A percentile compares a stretch with the other conserved stretches of the same genome.
Conservation (phyloP, 768 basidiomycete genomes). For the Tricholoma saponaceum region DNA sequence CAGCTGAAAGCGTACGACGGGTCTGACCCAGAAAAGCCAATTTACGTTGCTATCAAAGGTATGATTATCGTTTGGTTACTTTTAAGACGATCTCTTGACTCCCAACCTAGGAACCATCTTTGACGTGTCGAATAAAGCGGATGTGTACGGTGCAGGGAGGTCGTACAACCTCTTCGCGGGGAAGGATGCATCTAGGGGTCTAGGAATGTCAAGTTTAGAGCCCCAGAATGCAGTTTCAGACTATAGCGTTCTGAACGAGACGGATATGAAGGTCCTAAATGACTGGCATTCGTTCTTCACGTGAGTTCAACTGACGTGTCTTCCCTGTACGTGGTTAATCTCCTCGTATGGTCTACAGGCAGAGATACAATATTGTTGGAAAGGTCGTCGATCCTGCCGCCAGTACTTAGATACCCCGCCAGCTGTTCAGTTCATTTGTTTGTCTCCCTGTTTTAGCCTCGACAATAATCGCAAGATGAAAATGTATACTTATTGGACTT, state of each 20-base stretch:
- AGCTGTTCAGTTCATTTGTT: not conserved
- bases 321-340: not conserved
- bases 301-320: slow-evolving; percentile 42
- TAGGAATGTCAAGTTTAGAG: slow-evolving; percentile 88
- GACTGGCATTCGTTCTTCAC: slow-evolving; percentile 89
- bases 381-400: slow-evolving; percentile 54
- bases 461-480: not conserved
- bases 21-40: slow-evolving; percentile 20
- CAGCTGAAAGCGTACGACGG: slow-evolving; percentile 75
- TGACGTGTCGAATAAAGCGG: slow-evolving; percentile 80
- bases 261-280: slow-evolving; percentile 74
- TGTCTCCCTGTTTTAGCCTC: not conserved
- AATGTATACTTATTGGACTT: not conserved
- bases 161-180: slow-evolving; percentile 89
- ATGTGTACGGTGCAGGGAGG: slow-evolving; percentile 83
- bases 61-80: slow-evolving; percentile 5
- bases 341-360: slow-evolving; percentile 34
- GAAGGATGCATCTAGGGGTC: slow-evolving; percentile 85
- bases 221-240: slow-evolving; percentile 84
- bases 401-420: not conserved
- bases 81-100: too few relatives aligned
- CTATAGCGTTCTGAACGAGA: slow-evolving; percentile 62
- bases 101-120: slow-evolving; percentile 76
- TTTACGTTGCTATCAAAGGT: slow-evolving; percentile 95
- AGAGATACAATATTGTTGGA: slow-evolving; percentile 88